Base-by-base conservation (phyloP, 257 asterid species). In the Solanum verrucosum region DNA sequence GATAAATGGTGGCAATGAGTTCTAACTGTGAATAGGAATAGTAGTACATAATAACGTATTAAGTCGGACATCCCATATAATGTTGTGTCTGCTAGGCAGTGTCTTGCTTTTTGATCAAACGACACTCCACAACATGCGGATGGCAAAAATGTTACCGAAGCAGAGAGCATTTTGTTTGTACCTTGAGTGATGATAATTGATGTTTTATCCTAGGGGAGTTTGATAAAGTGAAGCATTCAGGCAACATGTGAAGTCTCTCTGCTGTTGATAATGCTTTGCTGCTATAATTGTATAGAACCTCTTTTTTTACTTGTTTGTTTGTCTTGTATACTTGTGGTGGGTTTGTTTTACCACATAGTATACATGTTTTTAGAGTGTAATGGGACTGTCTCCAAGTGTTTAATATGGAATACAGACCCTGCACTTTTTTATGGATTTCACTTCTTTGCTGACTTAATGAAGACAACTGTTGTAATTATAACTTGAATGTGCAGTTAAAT, bases 101-200 rank as follows among this genome's bases (percentile, higher is more conserved):
- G 84, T 88, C 93, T 90, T 90, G 31, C 89, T 89, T 94, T 92
- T 92, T 92, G 91, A 87, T 83, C 84, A 87, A 90, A 90, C 94
- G 94, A 83, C 90, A 89, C 90, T 88, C 88, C 68, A 31, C 10
- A 75, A 86, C 89, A 87, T 82, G 29, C 59, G 83, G n/a, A 92
- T 73, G 93, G 70, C 89, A 86, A 85, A 85, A 42, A 52, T 63
- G 79, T 59, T 82, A 29, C 44, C 34, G 38, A 88, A 89, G 81
- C 85, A 70, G 79, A 70, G 88, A 89, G 89, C 87, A 67, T 49
- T 87, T 88, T 86, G 92, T 90, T 87, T 83, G 65, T 88, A 89
- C 87, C 37, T 71, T 86, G 89, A 31, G 91, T 89, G 85, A 87
- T 84, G 84, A 25, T 38, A 52, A 90, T 82, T 86, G 59, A 84